Evolutionary conservation across 2,329 filamentous ascomycete genomes (phyloP).

Genomic region (Diaporthe vexans): DNA sequence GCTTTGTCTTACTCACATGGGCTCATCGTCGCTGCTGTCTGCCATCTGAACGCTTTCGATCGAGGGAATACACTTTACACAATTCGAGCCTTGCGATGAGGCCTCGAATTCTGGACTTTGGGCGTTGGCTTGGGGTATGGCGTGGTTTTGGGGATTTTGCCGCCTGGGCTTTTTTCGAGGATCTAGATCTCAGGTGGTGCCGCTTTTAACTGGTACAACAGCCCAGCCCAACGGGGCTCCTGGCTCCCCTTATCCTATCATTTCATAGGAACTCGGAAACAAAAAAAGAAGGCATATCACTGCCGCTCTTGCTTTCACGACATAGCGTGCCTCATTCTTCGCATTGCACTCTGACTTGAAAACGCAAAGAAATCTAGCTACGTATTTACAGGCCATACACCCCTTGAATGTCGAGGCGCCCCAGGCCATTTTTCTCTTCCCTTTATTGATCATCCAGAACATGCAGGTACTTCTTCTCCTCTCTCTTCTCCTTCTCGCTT

Average conservation of each 20-base stretch:
- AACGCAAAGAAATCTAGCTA: constrained; percentile 47
- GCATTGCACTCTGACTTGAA: constrained; percentile 40
- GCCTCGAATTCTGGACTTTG: background rate
- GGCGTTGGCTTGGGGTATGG: background rate
- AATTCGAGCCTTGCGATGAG: background rate
- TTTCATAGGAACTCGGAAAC: background rate
- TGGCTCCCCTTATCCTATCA: background rate
- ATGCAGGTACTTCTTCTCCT: constrained; percentile 97
- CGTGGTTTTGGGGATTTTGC: constrained; percentile 3
- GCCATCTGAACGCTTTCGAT: constrained; percentile 43
- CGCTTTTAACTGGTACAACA: constrained; percentile 19
- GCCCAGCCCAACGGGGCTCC: constrained; percentile 2
- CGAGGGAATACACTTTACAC: background rate
- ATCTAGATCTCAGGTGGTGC: background rate
- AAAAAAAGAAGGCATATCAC: background rate
- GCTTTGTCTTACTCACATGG: constrained; percentile 57
- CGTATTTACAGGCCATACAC: constrained; percentile 47
- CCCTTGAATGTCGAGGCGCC: constrained; percentile 39
- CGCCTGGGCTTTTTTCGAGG: background rate
- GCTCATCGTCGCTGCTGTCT: constrained; percentile 62
- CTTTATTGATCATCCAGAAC: constrained; percentile 87
- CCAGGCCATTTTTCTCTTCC: constrained; percentile 45
- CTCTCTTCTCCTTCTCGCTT: constrained; percentile 92
- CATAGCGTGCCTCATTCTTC: constrained; percentile 16
- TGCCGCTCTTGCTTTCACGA: background rate